Evolutionary conservation across 768 basidiomycete genomes (phyloP).

Genomic region (Lanmaoa pseudosensibilis): DNA sequence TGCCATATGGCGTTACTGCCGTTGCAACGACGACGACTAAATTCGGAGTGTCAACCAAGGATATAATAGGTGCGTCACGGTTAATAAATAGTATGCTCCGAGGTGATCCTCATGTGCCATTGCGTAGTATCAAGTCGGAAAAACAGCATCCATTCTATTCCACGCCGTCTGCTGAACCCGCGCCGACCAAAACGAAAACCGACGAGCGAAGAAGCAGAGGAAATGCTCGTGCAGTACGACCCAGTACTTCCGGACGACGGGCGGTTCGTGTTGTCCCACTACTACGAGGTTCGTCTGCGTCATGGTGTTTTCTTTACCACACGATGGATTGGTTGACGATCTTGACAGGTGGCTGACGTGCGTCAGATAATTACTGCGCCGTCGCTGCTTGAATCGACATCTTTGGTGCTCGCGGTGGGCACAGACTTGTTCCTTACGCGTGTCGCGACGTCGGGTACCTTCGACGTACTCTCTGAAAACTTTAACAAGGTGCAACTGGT

Average conservation of each 20-base stretch:
- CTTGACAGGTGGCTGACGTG: slow-evolving; percentile 62
- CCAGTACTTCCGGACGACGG: slow-evolving; percentile 73
- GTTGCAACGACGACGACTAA: slow-evolving; percentile 78
- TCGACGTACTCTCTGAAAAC: slow-evolving; percentile 86
- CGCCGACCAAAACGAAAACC: slow-evolving; percentile 77
- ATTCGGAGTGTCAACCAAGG: slow-evolving; percentile 84
- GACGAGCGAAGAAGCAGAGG: slow-evolving; percentile 77
- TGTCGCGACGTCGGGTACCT: slow-evolving; percentile 83
- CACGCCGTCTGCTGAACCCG: slow-evolving; percentile 75
- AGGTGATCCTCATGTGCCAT: not conserved
- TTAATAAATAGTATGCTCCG: not conserved
- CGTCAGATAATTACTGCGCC: slow-evolving; percentile 74
- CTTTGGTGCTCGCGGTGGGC: slow-evolving; percentile 82
- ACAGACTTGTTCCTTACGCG: slow-evolving; percentile 89
- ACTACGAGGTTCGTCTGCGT: slow-evolving; percentile 44
- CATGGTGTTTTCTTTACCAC: slow-evolving; percentile 21
- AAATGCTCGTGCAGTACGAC: slow-evolving; percentile 84
- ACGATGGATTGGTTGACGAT: not conserved
- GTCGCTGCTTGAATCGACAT: slow-evolving; percentile 88
- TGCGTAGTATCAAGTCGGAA: slow-evolving; percentile 71
- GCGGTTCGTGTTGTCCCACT: slow-evolving; percentile 54
- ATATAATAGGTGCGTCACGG: slow-evolving; percentile 71
- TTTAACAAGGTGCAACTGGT: slow-evolving; percentile 95
- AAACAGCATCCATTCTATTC: slow-evolving; percentile 72
- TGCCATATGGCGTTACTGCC: slow-evolving; percentile 67